Evolutionary conservation across 2,329 filamentous ascomycete species (phyloP), one percentile per base, ranked within the genome.

Genomic region (Hirsutella rhossiliensis): DNA sequence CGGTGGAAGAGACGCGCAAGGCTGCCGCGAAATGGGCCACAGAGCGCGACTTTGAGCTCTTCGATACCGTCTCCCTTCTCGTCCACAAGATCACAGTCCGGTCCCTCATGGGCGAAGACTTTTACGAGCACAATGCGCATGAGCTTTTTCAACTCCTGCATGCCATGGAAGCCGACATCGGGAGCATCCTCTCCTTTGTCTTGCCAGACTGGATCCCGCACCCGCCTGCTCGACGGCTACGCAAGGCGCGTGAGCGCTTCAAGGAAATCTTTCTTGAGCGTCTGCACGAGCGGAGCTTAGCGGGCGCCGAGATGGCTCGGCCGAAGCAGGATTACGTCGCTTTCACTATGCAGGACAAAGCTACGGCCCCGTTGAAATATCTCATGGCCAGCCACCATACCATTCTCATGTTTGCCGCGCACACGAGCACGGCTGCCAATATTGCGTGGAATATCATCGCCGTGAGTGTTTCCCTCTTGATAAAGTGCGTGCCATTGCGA

Each of bases 61-160:
- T 51, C 41, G 45, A 46, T 1, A 40, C 45, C 2, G 34, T 50
- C 1, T 48, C 50, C 7, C 40, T 43, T 8, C 28, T 53, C 27
- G 36, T 44, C n/a, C 48, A 50, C 42, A 47, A 50, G 1, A 44
- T 45, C 32, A 37, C 44, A 11, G 46, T 51, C 6, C 45, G 45
- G 4, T 44, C 42, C 1, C 28, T 52, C 18, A 48, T 52, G 47
- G 52, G 50, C 37, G 43, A 49, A 11, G 50, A 52, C 47, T 54
- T 52, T 42, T 50, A 47, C 41, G 19, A 36, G 4, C 38, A 47
- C 30, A 37, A 47, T 30, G 43, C 38, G 27, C 30, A 23, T 1
- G 51, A 54, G 40, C 45, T 53, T 12, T 40, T 48, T 12, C 18
- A 44, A 11, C 36, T 53, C 8, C 23, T 52, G 6, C 46, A 44